A percentile compares a stretch with the other conserved stretches of the same genome.
Conservation (phyloP, 2,329 filamentous ascomycete species). For the Ustilaginoidea virens region DNA sequence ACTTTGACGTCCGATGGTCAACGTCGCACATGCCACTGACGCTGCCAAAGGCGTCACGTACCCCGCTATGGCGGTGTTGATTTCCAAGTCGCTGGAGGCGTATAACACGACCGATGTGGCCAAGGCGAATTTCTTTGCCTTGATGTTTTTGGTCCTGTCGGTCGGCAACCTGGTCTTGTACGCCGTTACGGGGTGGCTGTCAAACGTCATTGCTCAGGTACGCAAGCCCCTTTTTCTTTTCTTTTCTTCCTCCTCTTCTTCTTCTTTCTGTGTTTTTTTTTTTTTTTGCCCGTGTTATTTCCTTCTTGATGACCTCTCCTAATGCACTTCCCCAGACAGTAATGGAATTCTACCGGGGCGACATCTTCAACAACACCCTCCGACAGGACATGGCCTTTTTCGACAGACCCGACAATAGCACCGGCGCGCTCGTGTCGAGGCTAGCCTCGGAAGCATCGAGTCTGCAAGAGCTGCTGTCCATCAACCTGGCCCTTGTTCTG, state of each 20-base stretch:
- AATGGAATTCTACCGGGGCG: slow-evolving; percentile 14
- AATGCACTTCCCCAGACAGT: slow-evolving; percentile 5
- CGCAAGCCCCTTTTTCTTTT: too few relatives aligned
- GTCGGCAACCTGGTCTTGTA: slow-evolving; percentile 29
- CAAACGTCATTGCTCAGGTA: slow-evolving; percentile 18
- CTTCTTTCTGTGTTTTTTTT: too few relatives aligned
- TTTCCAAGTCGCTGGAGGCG: slow-evolving; percentile 22
- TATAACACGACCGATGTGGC: slow-evolving; percentile 14
- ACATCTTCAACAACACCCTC: slow-evolving; percentile 16
- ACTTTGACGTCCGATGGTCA: too few relatives aligned
- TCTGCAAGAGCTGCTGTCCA: slow-evolving; percentile 26
- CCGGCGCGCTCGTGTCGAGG: slow-evolving; percentile 19
- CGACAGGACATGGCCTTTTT: slow-evolving; percentile 27
- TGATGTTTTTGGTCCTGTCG: slow-evolving; percentile 39
- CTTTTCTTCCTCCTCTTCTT: too few relatives aligned
- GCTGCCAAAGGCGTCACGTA: slow-evolving; percentile 18
- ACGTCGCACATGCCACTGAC: too few relatives aligned
- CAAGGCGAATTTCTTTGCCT: slow-evolving; percentile 34
- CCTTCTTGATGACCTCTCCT: background rate
- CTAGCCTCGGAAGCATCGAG: slow-evolving; percentile 22
- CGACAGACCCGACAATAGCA: slow-evolving; percentile 23
- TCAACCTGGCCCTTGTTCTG: slow-evolving; percentile 24
- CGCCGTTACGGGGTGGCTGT: slow-evolving; percentile 19
- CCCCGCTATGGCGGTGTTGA: slow-evolving; percentile 23
- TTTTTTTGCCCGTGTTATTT: too few relatives aligned